phyloP scores from a whole-genome alignment of 1,284 basidiomycete species.

The Sanguinoderma infundibulare region DNA sequence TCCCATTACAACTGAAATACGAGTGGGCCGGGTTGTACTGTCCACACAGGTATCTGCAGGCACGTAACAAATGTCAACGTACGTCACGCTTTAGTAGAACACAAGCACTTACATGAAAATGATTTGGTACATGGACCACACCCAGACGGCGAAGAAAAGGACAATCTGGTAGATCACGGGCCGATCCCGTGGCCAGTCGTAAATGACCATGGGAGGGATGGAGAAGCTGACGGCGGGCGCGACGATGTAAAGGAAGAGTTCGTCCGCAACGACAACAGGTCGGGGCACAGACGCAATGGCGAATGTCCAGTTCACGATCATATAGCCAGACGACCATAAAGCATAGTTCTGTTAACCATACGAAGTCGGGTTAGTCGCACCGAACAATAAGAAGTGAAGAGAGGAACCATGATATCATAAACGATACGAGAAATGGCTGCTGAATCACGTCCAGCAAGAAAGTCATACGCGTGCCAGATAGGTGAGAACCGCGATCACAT shows the following conservation, averaged over 20 bases:
- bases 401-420: too few species aligned
- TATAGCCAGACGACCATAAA: conserved; percentile 67
- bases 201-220: conserved; percentile 59
- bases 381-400: background rate
- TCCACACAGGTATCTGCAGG: conserved; percentile 56
- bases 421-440: background rate
- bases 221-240: conserved; percentile 46
- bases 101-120: conserved; percentile 55
- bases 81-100: background rate
- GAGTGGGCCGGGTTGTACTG: conserved; percentile 45
- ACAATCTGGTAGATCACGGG: conserved; percentile 62
- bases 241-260: conserved; percentile 68
- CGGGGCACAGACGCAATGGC: conserved; percentile 53
- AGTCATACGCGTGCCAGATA: too few species aligned
- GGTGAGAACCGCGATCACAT: too few species aligned
- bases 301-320: conserved; percentile 74
- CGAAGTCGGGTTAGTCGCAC: background rate
- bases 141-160: conserved; percentile 59
- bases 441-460: too few species aligned
- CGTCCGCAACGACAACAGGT: conserved; percentile 53
- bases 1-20: conserved; percentile 44
- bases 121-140: conserved; percentile 55
- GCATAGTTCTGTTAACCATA: conserved; percentile 49
- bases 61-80: background rate
- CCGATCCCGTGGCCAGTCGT: conserved; percentile 70